Evolutionary conservation across 2,329 filamentous ascomycete genomes (phyloP), one percentile per base, ranked within the genome.

Genomic region (Colletotrichum ledebouriae): DNA sequence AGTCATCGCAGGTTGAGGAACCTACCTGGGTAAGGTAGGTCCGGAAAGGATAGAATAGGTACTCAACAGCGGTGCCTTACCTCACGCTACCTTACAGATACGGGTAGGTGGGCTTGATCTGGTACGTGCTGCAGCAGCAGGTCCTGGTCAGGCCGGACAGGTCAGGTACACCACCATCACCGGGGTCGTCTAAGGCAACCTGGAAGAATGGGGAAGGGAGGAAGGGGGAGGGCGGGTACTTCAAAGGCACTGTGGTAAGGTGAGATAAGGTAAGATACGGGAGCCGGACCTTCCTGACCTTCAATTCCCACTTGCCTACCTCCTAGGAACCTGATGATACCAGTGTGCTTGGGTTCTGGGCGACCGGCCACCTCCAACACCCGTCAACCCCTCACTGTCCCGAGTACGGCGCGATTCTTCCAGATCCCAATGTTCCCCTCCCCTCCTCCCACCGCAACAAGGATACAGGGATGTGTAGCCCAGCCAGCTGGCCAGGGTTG

Each of bases 181-280:
- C 33, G 44, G 44, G 57, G 44, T 25, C 44, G 34, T 49, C 57
- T 49, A 59, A 49, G 57, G 57, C 25, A 12, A 17, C 17, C 17
- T 17, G 17, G 17, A 17, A 34, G 25, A 33, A 33, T 33, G 25
- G 20, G 12, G 17, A 58, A 29, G 20, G 55, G 17, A 42, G 22
- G 22, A 34, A 17, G 39, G 20, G 25, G 25, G 25, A 6, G 4
- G 25, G 25, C 25, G 25, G 25, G 25, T 1, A 6, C 17, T 17
- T 17, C 17, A 17, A 17, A 17, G 29, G 15, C 20, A 33, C 12
- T 33, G 20, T 42, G 37, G 22, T 58, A 37, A 37, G 42, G 29
- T n/a, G 49, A 68, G 60, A 68, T 68, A 63, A 62, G 63, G 63
- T 67, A 68, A 62, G 63, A 67, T 67, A 68, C 39, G 47, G 55